phyloP scores from a whole-genome alignment of 129 eudicot species.

The Scalesia atractyloides region DNA sequence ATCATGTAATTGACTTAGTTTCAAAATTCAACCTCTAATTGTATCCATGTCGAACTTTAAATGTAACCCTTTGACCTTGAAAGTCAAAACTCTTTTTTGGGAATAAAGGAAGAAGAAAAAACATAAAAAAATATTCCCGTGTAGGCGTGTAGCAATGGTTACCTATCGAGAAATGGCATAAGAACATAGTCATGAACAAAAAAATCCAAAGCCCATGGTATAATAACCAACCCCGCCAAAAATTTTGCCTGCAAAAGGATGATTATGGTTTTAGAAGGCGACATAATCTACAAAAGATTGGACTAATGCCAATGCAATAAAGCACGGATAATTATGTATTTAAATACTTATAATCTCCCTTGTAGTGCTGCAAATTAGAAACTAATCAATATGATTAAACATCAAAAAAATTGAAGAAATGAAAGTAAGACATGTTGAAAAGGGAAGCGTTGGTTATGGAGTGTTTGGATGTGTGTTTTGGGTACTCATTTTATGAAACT shows the following conservation, averaged over 20 bases:
- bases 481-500: background rate
- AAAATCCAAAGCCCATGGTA: constrained; percentile 93
- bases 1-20: background rate
- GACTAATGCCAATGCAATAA: background rate
- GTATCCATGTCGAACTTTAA: background rate
- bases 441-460: background rate
- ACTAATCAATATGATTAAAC: background rate
- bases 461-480: background rate
- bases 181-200: constrained; percentile 93
- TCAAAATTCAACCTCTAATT: background rate
- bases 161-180: constrained; percentile 99
- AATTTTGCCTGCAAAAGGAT: constrained; percentile 86
- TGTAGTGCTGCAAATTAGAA: background rate
- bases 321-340: background rate
- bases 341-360: background rate
- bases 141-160: constrained; percentile 11
- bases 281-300: background rate
- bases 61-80: constrained; percentile 9
- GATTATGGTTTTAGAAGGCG: constrained; percentile 12
- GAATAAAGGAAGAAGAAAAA: constrained; percentile 19
- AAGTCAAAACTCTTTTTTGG: constrained; percentile 3
- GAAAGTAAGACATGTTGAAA: too few species aligned
- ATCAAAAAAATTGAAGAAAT: too few species aligned
- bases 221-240: constrained; percentile 69
- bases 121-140: constrained; percentile 13